phyloP scores from a whole-genome alignment of 805 yeast species.

The Brettanomyces sp. region DNA sequence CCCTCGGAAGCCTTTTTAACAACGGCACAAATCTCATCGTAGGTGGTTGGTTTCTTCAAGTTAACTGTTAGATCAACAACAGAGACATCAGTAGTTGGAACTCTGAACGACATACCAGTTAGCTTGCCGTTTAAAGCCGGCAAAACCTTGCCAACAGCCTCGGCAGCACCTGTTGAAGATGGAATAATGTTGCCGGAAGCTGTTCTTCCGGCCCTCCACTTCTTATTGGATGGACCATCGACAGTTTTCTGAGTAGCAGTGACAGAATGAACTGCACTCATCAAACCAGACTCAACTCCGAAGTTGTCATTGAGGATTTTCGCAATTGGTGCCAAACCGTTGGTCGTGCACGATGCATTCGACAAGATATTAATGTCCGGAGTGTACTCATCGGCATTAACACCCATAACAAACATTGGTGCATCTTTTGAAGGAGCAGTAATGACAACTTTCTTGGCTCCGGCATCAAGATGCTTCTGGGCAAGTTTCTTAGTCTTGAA shows the following conservation, averaged over 20 bases:
- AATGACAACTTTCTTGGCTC: conserved; percentile 91
- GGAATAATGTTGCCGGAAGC: conserved; percentile 94
- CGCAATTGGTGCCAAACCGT: conserved; percentile 91
- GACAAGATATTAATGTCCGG: conserved; percentile 70
- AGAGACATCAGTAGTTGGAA: conserved; percentile 88
- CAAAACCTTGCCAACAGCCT: conserved; percentile 93
- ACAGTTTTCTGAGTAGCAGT: conserved; percentile 96
- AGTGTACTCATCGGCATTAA: conserved; percentile 72
- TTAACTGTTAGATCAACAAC: conserved; percentile 88
- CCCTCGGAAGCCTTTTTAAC: conserved; percentile 74
- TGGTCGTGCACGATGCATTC: conserved; percentile 93
- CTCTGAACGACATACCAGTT: conserved; percentile 91
- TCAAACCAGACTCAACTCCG: conserved; percentile 85
- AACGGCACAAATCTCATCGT: conserved; percentile 72
- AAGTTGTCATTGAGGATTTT: conserved; percentile 79
- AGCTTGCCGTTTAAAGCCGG: conserved; percentile 87
- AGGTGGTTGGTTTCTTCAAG: conserved; percentile 65
- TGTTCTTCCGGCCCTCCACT: conserved; percentile 98
- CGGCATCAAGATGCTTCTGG: conserved; percentile 74
- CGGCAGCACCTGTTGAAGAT: conserved; percentile 95
- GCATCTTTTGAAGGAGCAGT: conserved; percentile 93
- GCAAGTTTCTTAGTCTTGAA: conserved; percentile 80
- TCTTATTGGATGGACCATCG: conserved; percentile 95
- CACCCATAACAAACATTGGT: conserved; percentile 93
- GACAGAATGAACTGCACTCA: conserved; percentile 95